A percentile compares a stretch with the other conserved stretches of the same genome.
phyloP scores from a whole-genome alignment of 345 rosid genomes.

The Pistacia integerrima region DNA sequence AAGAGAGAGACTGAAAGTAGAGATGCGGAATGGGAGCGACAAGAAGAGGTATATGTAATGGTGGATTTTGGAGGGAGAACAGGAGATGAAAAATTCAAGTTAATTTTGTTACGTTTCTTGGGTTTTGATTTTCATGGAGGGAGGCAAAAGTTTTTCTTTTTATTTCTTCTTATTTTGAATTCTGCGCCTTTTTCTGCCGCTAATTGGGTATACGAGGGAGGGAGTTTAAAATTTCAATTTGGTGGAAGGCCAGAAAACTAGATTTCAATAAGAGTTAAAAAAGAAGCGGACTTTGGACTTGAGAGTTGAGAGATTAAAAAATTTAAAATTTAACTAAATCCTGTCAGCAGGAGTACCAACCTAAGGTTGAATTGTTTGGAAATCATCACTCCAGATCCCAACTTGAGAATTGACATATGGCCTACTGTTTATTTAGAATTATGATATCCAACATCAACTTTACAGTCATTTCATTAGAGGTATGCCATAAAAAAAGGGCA shows the following conservation, averaged over 20 bases:
- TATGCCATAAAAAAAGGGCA: no score
- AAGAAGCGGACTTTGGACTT: no score
- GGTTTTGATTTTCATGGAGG: not conserved
- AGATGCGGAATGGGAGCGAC: not conserved
- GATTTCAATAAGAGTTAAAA: not conserved
- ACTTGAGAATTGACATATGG: not conserved
- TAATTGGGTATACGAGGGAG: not conserved
- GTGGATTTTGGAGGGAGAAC: conserved; percentile 17
- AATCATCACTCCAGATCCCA: not conserved
- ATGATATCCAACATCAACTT: no score
- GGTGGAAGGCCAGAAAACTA: not conserved
- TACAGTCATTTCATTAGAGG: no score
- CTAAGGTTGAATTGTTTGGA: no score
- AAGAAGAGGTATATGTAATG: conserved; percentile 25
- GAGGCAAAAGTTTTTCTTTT: not conserved
- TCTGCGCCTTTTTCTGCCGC: not conserved
- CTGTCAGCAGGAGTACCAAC: no score
- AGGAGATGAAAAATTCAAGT: conserved; percentile 16
- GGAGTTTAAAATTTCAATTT: not conserved
- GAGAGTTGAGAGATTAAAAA: no score
- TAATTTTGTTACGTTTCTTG: not conserved
- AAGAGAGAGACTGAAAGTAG: not conserved
- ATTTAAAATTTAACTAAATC: no score
- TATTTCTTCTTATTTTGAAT: conserved; percentile 4
- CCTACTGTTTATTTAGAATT: not conserved